Evolutionary conservation across 2,329 filamentous ascomycete species (phyloP), one percentile per base, ranked within the genome.

Genomic region (Epichloe elymi): DNA sequence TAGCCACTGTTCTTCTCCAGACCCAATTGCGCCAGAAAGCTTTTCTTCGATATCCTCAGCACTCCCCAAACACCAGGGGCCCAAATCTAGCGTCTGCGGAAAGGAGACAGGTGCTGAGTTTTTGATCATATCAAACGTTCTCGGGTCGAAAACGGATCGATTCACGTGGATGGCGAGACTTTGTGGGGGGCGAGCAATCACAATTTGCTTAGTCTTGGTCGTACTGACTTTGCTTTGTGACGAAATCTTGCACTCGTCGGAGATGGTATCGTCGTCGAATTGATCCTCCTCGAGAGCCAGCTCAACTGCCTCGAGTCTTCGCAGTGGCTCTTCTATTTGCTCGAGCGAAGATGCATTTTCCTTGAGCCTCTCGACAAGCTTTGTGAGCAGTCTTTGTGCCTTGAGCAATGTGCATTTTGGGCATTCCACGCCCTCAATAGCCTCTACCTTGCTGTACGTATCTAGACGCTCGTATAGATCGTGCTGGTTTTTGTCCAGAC

Each of bases 371-470:
- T 72, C 65, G 2, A 77, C 58, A 1, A 83, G 60, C 8, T 68
- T 70, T 1, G 65, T 67, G 46, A 83, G 63, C 1, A 79, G 63
- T 8, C 65, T 63, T 51, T 74, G 70, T 17, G 70, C 69, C 51
- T 77, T 77, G 8, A 90, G 67, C 1, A 96, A 75, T 0, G 91
- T 95, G 67, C 93, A 98, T 60, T 91, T 94, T 15, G 83, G 79
- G 65, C 93, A 98, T 61, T 96, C 85, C 2, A 97, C 90, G 0
- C 88, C 88, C 57, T 88, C 82, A 52, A 98, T 95, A 2, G 78
- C 74, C 63, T 97, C 93, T 8, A 96, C 74, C 12, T 82, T 79
- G 30, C 88, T 93, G 63, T 91, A 95, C 20, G 88, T 82, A 62
- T 94, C 85, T 19, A 98, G 70, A 51, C 88, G 84, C 53, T 93